Evolutionary conservation across 148 eudicot genomes (phyloP).

Genomic region (Suaeda aralocaspica): DNA sequence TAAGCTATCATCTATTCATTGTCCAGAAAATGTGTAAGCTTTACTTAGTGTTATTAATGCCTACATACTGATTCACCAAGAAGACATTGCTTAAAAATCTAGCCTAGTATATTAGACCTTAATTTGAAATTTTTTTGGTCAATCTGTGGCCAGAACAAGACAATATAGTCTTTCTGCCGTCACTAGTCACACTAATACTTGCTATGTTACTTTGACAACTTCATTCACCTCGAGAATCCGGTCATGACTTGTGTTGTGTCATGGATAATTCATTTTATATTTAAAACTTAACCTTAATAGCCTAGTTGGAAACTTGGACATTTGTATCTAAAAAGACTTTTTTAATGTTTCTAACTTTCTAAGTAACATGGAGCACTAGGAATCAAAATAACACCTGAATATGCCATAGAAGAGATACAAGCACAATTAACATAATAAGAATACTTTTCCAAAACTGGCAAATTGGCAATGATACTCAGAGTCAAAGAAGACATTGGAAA

Average conservation of each 20-base stretch:
- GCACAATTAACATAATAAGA: background rate
- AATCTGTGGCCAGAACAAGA: background rate
- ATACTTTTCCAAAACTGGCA: background rate
- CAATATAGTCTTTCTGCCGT: background rate
- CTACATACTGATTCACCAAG: background rate
- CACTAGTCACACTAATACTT: background rate
- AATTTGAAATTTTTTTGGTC: background rate
- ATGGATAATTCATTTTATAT: too few relatives aligned
- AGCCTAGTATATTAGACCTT: background rate
- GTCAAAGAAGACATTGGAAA: too few relatives aligned
- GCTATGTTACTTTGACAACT: too few relatives aligned
- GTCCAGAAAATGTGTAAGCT: background rate
- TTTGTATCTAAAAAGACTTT: too few relatives aligned
- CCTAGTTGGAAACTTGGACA: too few relatives aligned
- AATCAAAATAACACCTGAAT: background rate
- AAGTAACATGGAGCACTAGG: too few relatives aligned
- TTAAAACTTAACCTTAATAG: too few relatives aligned
- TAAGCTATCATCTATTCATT: conserved; percentile 2
- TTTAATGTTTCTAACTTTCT: too few relatives aligned
- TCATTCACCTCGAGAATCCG: too few relatives aligned
- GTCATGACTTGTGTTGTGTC: too few relatives aligned
- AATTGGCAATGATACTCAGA: too few relatives aligned
- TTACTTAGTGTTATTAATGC: background rate
- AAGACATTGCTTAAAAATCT: background rate
- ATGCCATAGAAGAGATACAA: background rate